These are phyloP conservation scores for Daldinia bambusicola DNA, from an alignment of 495 filamentous ascomycete species.

Conservation along the genomic window DNA sequence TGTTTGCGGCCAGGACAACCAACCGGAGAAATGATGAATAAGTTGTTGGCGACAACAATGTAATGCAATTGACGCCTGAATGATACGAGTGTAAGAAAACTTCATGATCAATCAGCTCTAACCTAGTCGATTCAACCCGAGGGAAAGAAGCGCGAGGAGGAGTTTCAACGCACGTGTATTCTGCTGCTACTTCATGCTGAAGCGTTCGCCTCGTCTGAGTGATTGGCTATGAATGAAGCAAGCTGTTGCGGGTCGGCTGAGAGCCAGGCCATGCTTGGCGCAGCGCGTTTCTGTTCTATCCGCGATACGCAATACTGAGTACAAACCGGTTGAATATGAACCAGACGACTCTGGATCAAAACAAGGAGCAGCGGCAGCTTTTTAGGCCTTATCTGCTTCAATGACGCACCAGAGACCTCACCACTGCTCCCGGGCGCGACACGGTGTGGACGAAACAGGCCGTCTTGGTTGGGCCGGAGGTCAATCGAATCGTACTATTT, in stretches of 20 bases:
- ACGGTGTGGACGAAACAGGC: slow-evolving; percentile 42
- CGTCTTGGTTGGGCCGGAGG: slow-evolving; percentile 37
- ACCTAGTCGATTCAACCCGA: slow-evolving; percentile 36
- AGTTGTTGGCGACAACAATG: slow-evolving; percentile 27
- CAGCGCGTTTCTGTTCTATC: slow-evolving; percentile 41
- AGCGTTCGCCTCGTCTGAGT: slow-evolving; percentile 39
- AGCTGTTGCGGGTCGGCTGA: slow-evolving; percentile 42
- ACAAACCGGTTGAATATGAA: slow-evolving; percentile 25
- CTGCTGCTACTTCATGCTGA: slow-evolving; percentile 31
- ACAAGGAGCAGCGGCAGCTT: slow-evolving; percentile 28
- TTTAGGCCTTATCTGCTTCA: slow-evolving; percentile 30
- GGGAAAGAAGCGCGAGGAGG: slow-evolving; percentile 22
- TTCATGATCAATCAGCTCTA: slow-evolving; percentile 41
- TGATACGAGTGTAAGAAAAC: slow-evolving; percentile 36
- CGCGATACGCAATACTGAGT: slow-evolving; percentile 41
- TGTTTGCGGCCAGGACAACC: slow-evolving; percentile 36
- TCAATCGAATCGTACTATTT: slow-evolving; percentile 36
- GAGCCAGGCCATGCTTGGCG: slow-evolving; percentile 43
- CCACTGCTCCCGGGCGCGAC: slow-evolving; percentile 33
- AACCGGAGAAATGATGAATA: slow-evolving; percentile 40
- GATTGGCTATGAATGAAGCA: slow-evolving; percentile 42
- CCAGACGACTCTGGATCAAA: slow-evolving; percentile 36
- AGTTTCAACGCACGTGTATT: slow-evolving; percentile 42
- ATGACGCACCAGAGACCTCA: slow-evolving; percentile 39
- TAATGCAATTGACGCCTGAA: slow-evolving; percentile 42